Evolutionary conservation across 306 rosid species (phyloP).

Genomic region (Betula pendula): DNA sequence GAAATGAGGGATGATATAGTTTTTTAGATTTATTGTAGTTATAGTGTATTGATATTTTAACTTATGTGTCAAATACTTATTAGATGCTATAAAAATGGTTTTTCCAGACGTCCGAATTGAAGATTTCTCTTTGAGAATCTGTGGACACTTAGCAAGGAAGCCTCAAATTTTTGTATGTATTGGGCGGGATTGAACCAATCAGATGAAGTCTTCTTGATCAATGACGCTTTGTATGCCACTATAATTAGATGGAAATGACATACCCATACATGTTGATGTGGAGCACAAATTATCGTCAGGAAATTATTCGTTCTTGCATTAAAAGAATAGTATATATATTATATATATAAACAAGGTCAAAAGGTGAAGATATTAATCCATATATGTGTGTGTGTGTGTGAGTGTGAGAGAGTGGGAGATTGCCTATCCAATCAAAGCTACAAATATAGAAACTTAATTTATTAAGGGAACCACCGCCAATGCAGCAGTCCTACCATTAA

Average conservation of each 20-base stretch:
- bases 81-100: too few relatives aligned
- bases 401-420: neutral
- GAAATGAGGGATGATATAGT: too few relatives aligned
- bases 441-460: too few relatives aligned
- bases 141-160: too few relatives aligned
- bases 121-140: too few relatives aligned
- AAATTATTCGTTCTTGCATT: neutral
- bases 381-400: too few relatives aligned
- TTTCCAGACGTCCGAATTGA: too few relatives aligned
- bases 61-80: too few relatives aligned
- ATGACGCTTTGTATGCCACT: neutral
- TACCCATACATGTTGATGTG: neutral
- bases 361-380: neutral
- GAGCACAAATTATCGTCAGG: neutral
- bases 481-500: too few relatives aligned
- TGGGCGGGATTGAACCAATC: neutral
- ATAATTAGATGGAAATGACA: neutral
- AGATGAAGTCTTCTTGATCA: neutral
- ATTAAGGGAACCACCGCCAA: too few relatives aligned
- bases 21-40: too few relatives aligned
- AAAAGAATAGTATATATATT: neutral
- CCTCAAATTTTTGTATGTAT: neutral
- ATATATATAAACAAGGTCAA: neutral
- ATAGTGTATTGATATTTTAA: too few relatives aligned
- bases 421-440: neutral